Conservation (phyloP, 345 rosid species). For the Raphanus sativus region DNA sequence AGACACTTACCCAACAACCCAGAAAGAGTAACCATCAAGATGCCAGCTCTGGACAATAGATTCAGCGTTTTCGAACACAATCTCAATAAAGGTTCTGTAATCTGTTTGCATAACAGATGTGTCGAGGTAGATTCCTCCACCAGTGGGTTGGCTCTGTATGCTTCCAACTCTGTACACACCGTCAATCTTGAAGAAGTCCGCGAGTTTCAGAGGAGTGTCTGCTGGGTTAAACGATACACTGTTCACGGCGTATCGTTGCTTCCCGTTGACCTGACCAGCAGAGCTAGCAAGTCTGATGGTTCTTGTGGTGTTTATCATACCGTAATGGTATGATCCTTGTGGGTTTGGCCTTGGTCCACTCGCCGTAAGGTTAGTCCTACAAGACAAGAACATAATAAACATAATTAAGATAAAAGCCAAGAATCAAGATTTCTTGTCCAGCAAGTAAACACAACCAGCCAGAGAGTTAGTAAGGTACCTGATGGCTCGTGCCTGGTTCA, state of each 20-base stretch:
- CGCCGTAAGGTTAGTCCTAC: slow-evolving; percentile 76
- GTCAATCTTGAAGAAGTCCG: slow-evolving; percentile 78
- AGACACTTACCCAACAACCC: slow-evolving; percentile 85
- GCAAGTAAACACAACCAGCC: not conserved
- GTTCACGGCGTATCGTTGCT: slow-evolving; percentile 88
- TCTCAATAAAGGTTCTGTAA: slow-evolving; percentile 73
- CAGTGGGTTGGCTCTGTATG: slow-evolving; percentile 65
- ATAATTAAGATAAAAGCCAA: slow-evolving; percentile 4
- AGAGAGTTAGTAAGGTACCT: slow-evolving; percentile 41
- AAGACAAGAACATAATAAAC: not conserved
- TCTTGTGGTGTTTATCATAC: slow-evolving; percentile 69
- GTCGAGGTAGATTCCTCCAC: slow-evolving; percentile 80
- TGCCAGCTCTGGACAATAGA: slow-evolving; percentile 87
- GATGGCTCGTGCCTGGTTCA: slow-evolving; percentile 91
- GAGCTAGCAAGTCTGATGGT: slow-evolving; percentile 71
- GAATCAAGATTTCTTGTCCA: not conserved
- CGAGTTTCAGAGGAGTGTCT: slow-evolving; percentile 92
- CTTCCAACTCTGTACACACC: slow-evolving; percentile 77
- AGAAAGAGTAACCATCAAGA: slow-evolving; percentile 83
- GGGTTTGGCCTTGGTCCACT: slow-evolving; percentile 99
- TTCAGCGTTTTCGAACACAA: slow-evolving; percentile 71
- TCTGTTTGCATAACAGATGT: slow-evolving; percentile 73
- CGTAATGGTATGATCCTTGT: slow-evolving; percentile 97
- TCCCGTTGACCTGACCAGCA: slow-evolving; percentile 80
- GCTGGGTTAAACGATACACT: slow-evolving; percentile 70